Percentiles rank a stretch among this genome's conserved stretches.
These are phyloP conservation scores for Ruellia speciosa DNA, from an alignment of 305 asterid species.

Conservation along the genomic window DNA sequence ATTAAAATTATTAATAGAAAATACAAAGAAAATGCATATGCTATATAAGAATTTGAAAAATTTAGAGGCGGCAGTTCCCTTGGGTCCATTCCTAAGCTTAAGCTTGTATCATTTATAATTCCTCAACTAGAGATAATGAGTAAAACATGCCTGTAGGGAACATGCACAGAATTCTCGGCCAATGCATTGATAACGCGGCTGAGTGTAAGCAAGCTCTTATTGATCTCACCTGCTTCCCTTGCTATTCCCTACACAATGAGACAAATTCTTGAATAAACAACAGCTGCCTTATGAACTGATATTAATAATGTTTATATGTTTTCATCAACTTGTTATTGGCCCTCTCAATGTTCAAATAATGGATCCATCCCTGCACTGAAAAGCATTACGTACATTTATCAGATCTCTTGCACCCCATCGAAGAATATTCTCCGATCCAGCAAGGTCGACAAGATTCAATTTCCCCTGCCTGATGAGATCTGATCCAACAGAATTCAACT, in stretches of 20 bases:
- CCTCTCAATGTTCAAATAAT: no score
- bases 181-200: slow-evolving; percentile 51
- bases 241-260: slow-evolving; percentile 28
- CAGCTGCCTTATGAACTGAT: background rate
- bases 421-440: slow-evolving; percentile 78
- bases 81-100: no score
- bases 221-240: slow-evolving; percentile 51
- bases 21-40: no score
- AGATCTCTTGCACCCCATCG: slow-evolving; percentile 82
- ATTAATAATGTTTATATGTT: no score
- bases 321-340: no score
- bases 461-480: slow-evolving; percentile 71
- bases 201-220: slow-evolving; percentile 49
- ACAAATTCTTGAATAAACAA: background rate
- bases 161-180: slow-evolving; percentile 44
- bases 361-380: no score
- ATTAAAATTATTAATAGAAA: no score
- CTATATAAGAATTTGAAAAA: no score
- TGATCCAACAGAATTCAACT: slow-evolving; percentile 56
- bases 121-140: no score
- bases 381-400: background rate
- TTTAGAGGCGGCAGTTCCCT: no score
- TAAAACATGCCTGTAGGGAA: slow-evolving; percentile 43
- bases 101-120: no score
- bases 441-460: slow-evolving; percentile 76